Evolutionary conservation across 75 land plant species (phyloP).

Genomic region (Picea glauca): DNA sequence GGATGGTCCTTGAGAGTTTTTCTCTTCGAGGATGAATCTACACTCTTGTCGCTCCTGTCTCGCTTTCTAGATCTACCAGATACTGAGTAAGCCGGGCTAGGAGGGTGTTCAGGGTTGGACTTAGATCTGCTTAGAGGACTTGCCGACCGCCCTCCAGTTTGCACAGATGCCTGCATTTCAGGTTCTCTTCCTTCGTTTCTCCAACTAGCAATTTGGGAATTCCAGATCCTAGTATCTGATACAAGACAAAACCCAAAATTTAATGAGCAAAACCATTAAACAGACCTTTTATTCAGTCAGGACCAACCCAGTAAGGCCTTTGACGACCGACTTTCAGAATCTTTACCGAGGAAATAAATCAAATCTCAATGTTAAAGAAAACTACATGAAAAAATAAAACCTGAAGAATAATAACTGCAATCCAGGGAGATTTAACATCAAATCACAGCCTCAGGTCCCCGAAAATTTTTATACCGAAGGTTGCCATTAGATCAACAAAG

Average conservation of each 20-base stretch:
- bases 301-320: too few relatives aligned
- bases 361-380: too few relatives aligned
- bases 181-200: conserved; percentile 1
- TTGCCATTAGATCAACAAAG: too few relatives aligned
- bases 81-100: conserved; percentile 7
- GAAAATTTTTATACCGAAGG: too few relatives aligned
- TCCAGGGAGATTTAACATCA: too few relatives aligned
- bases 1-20: background rate
- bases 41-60: conserved; percentile 1
- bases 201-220: background rate
- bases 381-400: too few relatives aligned
- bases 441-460: too few relatives aligned
- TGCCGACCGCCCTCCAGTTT: conserved; percentile 1
- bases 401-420: too few relatives aligned
- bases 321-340: too few relatives aligned
- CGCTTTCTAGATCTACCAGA: conserved; percentile 6
- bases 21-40: conserved; percentile 4
- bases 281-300: too few relatives aligned
- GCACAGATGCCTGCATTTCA: conserved; percentile 7
- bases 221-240: background rate
- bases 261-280: background rate
- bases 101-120: conserved; percentile 5
- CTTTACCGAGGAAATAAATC: too few relatives aligned
- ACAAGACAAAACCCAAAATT: background rate
- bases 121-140: conserved; percentile 1